These are phyloP conservation scores for Dovyalis caffra DNA, from an alignment of 345 rosid genomes.

Conservation along the genomic window DNA sequence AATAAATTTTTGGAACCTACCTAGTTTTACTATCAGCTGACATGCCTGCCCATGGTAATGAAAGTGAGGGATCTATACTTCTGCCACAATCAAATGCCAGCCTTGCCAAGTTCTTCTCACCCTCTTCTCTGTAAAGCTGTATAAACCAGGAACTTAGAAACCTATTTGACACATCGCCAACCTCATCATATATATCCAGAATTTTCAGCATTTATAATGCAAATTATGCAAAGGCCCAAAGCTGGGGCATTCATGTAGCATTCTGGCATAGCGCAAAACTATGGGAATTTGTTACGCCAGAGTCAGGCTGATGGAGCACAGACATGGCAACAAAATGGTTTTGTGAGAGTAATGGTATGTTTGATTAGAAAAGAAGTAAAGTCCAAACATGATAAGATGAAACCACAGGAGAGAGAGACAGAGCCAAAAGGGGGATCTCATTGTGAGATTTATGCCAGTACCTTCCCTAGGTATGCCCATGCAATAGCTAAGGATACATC, in stretches of 20 bases:
- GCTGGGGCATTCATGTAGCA: neutral
- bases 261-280: neutral
- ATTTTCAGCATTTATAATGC: neutral
- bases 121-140: slow-evolving; percentile 72
- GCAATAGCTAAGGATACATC: slow-evolving; percentile 82
- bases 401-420: neutral
- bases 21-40: slow-evolving; percentile 70
- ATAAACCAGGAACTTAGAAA: slow-evolving; percentile 23
- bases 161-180: neutral
- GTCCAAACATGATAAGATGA: slow-evolving; percentile 2
- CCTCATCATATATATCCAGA: neutral
- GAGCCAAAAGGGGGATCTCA: neutral
- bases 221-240: too few relatives aligned
- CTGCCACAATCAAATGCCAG: slow-evolving; percentile 93
- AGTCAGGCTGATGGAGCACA: neutral
- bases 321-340: neutral
- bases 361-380: neutral
- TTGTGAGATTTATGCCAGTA: slow-evolving; percentile 21
- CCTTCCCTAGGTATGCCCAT: slow-evolving; percentile 96
- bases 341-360: neutral
- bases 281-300: neutral
- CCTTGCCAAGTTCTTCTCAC: slow-evolving; percentile 66
- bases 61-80: slow-evolving; percentile 95
- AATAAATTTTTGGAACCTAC: slow-evolving; percentile 35
- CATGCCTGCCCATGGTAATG: slow-evolving; percentile 98